Conservation (phyloP, 2,329 filamentous ascomycete species). For the Ambrosiella beaveri region DNA sequence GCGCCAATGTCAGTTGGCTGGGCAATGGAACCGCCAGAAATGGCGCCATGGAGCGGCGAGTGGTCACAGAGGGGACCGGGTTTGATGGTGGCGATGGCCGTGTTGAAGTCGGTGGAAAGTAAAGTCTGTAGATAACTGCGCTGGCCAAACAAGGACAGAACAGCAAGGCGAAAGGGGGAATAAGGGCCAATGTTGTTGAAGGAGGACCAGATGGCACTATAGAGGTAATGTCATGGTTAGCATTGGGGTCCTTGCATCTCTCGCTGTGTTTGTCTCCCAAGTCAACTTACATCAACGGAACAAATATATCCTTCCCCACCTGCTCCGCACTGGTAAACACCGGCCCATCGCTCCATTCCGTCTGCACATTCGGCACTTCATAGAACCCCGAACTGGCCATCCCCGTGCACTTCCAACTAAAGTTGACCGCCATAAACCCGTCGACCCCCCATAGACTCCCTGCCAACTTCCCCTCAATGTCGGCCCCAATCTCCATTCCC, state of each 20-base stretch:
- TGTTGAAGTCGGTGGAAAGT: constrained; percentile 8
- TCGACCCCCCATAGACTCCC: background rate
- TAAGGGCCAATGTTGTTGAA: constrained; percentile 8
- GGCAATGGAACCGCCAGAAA: background rate
- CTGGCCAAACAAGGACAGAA: constrained; percentile 9
- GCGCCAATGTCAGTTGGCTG: constrained; percentile 10
- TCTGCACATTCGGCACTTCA: constrained; percentile 8
- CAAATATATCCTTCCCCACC: constrained; percentile 3
- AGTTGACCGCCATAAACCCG: constrained; percentile 6
- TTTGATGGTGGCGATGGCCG: background rate
- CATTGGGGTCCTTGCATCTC: background rate
- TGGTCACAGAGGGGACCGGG: background rate
- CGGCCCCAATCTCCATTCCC: background rate
- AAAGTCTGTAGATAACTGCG: constrained; percentile 8
- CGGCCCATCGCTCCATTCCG: constrained; percentile 5
- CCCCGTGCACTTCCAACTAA: constrained; percentile 7
- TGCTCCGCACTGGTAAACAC: background rate
- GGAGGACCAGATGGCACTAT: background rate
- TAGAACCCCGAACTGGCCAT: constrained; percentile 6
- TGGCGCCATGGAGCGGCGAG: constrained; percentile 6
- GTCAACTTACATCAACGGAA: constrained; percentile 7
- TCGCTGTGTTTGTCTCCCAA: too few species aligned
- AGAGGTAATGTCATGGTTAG: background rate
- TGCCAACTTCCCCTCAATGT: background rate
- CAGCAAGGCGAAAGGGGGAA: constrained; percentile 9